phyloP scores from a whole-genome alignment of 768 basidiomycete species.

The Glaciozyma martinii region DNA sequence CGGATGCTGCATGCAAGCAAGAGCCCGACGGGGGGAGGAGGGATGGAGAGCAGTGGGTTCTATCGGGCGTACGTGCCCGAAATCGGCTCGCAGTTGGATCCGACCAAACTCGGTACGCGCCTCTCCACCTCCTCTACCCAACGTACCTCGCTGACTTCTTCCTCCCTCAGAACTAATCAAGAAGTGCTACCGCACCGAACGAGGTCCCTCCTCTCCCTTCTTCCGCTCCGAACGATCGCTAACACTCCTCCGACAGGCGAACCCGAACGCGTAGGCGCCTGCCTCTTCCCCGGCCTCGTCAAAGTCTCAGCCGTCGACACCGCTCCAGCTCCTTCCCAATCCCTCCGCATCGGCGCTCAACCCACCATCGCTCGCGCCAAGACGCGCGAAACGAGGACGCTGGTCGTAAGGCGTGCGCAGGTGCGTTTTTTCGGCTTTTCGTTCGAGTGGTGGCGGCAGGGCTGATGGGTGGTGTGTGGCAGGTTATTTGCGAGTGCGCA shows the following conservation, averaged over 20 bases:
- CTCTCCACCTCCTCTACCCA: neutral
- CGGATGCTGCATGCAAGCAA: slow-evolving; percentile 74
- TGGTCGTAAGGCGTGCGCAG: slow-evolving; percentile 69
- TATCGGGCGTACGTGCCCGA: slow-evolving; percentile 69
- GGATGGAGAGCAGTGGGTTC: slow-evolving; percentile 53
- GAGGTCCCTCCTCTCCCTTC: slow-evolving; percentile 8
- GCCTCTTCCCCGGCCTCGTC: slow-evolving; percentile 78
- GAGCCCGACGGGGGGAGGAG: slow-evolving; percentile 44
- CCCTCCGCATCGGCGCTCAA: slow-evolving; percentile 9
- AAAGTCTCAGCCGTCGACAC: slow-evolving; percentile 52
- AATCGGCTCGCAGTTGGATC: slow-evolving; percentile 61
- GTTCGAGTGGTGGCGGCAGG: neutral
- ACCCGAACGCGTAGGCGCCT: slow-evolving; percentile 65
- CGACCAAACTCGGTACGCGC: slow-evolving; percentile 52
- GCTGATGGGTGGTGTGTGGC: neutral
- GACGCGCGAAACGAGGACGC: slow-evolving; percentile 46
- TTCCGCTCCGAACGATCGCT: neutral
- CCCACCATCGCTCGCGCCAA: slow-evolving; percentile 37
- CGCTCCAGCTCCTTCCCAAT: slow-evolving; percentile 34
- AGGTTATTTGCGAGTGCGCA: neutral
- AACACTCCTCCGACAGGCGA: slow-evolving; percentile 49
- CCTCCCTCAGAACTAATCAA: slow-evolving; percentile 57
- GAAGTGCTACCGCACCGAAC: slow-evolving; percentile 64
- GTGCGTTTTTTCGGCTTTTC: slow-evolving; percentile 48
- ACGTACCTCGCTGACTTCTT: neutral